Conservation (phyloP, 2,329 filamentous ascomycete species). For the Calonectria multiphialidica region DNA sequence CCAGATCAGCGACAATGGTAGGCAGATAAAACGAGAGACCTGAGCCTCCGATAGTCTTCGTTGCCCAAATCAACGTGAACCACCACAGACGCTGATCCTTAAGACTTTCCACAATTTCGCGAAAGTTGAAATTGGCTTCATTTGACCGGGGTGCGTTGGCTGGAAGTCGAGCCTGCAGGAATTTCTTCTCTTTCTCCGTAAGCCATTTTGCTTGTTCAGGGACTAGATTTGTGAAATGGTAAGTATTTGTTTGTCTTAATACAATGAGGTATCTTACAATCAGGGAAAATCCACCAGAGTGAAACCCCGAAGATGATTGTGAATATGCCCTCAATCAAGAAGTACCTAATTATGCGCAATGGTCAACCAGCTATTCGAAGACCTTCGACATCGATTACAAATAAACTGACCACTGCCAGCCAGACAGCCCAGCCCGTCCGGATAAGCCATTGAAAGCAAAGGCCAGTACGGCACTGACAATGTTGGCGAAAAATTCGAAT, state of each 20-base stretch:
- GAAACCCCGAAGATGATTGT: neutral
- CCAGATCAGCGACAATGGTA: neutral
- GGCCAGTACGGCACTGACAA: neutral
- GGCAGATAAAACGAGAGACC: constrained; percentile 3
- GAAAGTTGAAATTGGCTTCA: neutral
- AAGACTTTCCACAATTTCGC: neutral
- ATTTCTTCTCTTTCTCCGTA: neutral
- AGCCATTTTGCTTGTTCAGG: neutral
- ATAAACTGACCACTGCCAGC: neutral
- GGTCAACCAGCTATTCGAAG: neutral
- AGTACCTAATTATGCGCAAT: neutral
- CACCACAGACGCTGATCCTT: constrained; percentile 2
- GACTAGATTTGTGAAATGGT: neutral
- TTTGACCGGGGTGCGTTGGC: neutral
- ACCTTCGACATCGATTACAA: neutral
- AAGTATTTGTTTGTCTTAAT: neutral
- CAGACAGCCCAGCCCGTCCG: neutral
- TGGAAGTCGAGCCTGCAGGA: neutral
- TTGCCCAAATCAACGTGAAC: neutral
- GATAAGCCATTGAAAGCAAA: neutral
- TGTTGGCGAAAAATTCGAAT: neutral
- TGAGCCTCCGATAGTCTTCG: neutral
- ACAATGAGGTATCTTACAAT: neutral
- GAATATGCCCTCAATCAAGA: neutral
- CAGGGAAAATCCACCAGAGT: neutral